Base-by-base conservation (phyloP, 2,329 filamentous ascomycete genomes). In the Epicoccum sorghinum region DNA sequence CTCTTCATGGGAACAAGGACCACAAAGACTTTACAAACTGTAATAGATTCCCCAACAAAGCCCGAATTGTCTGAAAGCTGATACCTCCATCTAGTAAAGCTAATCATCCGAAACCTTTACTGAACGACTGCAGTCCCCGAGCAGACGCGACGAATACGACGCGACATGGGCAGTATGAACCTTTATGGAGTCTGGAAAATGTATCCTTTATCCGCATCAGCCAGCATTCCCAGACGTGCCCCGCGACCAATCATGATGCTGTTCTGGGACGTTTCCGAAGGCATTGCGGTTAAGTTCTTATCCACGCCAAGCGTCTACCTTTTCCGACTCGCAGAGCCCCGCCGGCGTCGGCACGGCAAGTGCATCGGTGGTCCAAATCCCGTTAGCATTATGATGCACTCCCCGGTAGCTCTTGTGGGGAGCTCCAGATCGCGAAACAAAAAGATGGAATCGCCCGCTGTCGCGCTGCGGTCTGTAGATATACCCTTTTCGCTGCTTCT, bases 21-120 rank as follows among this genome's bases (percentile, higher is more conserved):
- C 71, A 74, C 58, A 71, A 73, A 41, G 71, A 74, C 37, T 74
- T 73, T 50, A 63, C 59, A 4, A 71, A 63, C 44, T 48, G 71
- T 74, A 61, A 64, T 70, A 29, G 2, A 23, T 25, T 2, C 39
- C 3, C 18, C 12, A 9, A 30, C 7, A 2, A 12, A 13, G 59
- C n/a, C 39, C 9, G 37, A 0, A 1, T 22, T n/a, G 4, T 24
- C 29, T 25, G 30, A 3, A 4, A 5, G 13, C 60, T 67, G 33
- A 66, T 47, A 25, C 29, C 12, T 42, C 3, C 1, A 7, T 3
- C 14, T 35, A 74, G 71, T 73, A 45, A 72, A 72, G 56, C 48
- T 64, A 35, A 73, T 74, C 40, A 67, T 74, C 8, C 68, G 66
- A 45, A 55, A 61, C 27, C 50, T 74, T 12, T 74, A 74, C 45